Evolutionary conservation across 352 stramenopile genomes (phyloP).

Genomic region (Globisporangium solare): DNA sequence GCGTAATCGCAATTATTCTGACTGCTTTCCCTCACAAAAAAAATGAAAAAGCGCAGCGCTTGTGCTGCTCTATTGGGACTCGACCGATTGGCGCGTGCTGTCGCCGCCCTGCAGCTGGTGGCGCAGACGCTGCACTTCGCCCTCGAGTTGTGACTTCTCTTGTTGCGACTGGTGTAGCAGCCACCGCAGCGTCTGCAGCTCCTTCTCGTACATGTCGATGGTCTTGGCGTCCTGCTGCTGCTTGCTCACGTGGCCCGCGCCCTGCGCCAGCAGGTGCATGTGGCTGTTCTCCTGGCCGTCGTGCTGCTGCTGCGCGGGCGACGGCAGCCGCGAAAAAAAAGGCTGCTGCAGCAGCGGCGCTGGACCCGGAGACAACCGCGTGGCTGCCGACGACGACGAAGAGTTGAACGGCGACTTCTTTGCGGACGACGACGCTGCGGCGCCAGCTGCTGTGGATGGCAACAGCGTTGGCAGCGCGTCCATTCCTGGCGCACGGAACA

Average conservation of each 20-base stretch:
- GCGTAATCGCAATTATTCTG: no score
- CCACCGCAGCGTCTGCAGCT: slow-evolving; percentile 58
- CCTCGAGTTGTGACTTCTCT: slow-evolving; percentile 58
- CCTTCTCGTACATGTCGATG: slow-evolving; percentile 58
- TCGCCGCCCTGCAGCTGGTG: slow-evolving; percentile 25
- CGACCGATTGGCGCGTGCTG: slow-evolving; percentile 1
- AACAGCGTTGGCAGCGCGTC: slow-evolving; percentile 52
- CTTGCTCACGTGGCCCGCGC: slow-evolving; percentile 57
- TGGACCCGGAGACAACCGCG: slow-evolving; percentile 17
- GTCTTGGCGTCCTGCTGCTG: slow-evolving; percentile 42
- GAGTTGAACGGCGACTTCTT: slow-evolving; percentile 22
- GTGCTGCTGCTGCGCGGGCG: slow-evolving; percentile 13
- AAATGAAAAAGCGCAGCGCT: no score
- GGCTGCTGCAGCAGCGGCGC: slow-evolving; percentile 20
- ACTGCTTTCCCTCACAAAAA: not conserved
- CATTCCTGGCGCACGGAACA: slow-evolving; percentile 32
- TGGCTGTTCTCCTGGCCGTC: slow-evolving; percentile 29
- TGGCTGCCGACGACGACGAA: slow-evolving; percentile 7
- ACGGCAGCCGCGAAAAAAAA: slow-evolving; percentile 40
- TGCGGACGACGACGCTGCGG: slow-evolving; percentile 10
- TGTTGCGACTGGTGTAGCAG: slow-evolving; percentile 70
- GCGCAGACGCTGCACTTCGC: slow-evolving; percentile 63
- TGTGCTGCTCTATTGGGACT: slow-evolving; percentile 6
- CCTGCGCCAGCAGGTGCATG: slow-evolving; percentile 66
- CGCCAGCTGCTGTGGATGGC: slow-evolving; percentile 14